Evolutionary conservation across 208 protist species (phyloP), one percentile per base, ranked within the genome.

Genomic region (Acanthamoeba castellanii): DNA sequence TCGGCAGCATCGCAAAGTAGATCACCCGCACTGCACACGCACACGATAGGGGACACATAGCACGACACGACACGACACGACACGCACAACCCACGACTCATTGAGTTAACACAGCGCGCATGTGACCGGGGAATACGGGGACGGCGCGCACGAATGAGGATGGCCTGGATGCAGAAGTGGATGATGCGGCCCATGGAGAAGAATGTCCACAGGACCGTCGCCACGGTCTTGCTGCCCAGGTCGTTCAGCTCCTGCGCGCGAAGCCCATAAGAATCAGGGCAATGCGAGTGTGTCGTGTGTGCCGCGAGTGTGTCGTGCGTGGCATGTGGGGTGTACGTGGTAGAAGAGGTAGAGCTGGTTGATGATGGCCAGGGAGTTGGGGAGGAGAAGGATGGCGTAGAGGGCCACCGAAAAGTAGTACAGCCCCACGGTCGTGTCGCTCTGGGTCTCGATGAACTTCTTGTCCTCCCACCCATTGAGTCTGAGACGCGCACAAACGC

Each of bases 341-440:
- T 88, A 59, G 52, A 64, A 88, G 81, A 88, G 81, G 30, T 25
- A 57, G 45, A 88, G 13, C 81, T 88, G 81, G 52, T 88, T 88
- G 52, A 88, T 88, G 50, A 88, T 88, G n/a, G 81, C 81, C 47
- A 88, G 45, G 14, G 81, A 52, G 81, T 88, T 88, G 45, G 81
- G 50, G n/a, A 88, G 9, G 45, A 88, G 81, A 11, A 88, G 50
- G 50, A 88, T 59, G 45, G 81, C 50, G 52, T 88, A 88, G 25
- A 88, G 81, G 16, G n/a, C 81, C 27, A 88, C 81, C 52, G 81
- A 47, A 55, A 88, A 64, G 50, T 88, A 88, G 81, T 64, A 88
- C 81, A 59, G n/a, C 47, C 27, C 81, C 81, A 88, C 81, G 9
- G 81, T 64, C 8, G 47, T 64, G 81, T 55, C 50, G 52, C 81